phyloP scores from a whole-genome alignment of 169 alveolate genomes.

The Plasmodium adleri region DNA sequence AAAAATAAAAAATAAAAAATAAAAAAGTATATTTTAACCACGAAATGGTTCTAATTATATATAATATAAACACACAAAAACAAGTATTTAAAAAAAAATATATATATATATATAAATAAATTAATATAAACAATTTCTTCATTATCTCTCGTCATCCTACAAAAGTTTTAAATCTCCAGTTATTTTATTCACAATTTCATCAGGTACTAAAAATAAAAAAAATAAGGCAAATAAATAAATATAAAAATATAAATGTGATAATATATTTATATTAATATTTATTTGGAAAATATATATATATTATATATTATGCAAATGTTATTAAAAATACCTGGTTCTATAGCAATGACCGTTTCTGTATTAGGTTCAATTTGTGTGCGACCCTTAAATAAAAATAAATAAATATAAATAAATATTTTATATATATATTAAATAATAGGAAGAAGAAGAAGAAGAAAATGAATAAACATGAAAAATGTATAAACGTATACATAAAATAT shows the following conservation, averaged over 20 bases:
- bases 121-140: neutral
- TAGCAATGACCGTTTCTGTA: slow-evolving; percentile 93
- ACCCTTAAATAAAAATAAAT: slow-evolving; percentile 83
- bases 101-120: neutral
- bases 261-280: neutral
- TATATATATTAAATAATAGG: neutral
- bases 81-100: neutral
- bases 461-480: neutral
- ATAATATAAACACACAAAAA: neutral
- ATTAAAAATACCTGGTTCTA: slow-evolving; percentile 92
- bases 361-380: slow-evolving; percentile 93
- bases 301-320: neutral
- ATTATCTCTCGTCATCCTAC: slow-evolving; percentile 23
- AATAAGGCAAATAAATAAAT: slow-evolving; percentile 1
- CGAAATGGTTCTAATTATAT: too few relatives aligned
- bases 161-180: slow-evolving; percentile 86
- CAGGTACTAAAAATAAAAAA: slow-evolving; percentile 80
- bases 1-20: neutral
- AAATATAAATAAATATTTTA: neutral
- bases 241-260: neutral
- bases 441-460: neutral
- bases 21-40: neutral
- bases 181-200: slow-evolving; percentile 79
- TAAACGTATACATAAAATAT: neutral
- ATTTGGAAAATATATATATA: neutral